These are phyloP conservation scores for Penicillium thymicola DNA, from an alignment of 2,329 filamentous ascomycete genomes.

Conservation along the genomic window DNA sequence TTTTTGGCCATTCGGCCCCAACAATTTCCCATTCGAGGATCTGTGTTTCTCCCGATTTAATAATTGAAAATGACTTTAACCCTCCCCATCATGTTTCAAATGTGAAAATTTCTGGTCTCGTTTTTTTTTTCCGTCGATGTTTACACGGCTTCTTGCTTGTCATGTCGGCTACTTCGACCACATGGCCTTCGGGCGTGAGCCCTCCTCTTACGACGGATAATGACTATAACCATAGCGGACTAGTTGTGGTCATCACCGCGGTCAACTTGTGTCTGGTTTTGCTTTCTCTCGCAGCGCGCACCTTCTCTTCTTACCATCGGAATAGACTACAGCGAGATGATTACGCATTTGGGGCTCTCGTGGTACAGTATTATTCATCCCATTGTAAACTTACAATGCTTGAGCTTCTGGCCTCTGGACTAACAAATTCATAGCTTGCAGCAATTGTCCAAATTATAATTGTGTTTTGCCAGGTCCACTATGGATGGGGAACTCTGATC, in stretches of 20 bases:
- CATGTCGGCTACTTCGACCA: slow-evolving; percentile 1
- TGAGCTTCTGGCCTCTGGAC: background rate
- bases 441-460: background rate
- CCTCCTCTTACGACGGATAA: slow-evolving; percentile 33
- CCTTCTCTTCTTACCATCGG: slow-evolving; percentile 38
- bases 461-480: background rate
- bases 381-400: background rate
- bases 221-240: slow-evolving; percentile 39
- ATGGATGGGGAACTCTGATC: background rate
- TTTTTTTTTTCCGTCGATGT: background rate
- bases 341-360: slow-evolving; percentile 33
- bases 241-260: slow-evolving; percentile 22
- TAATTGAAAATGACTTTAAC: background rate
- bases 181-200: no score
- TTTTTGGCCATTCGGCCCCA: background rate
- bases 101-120: background rate
- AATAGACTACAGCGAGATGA: slow-evolving; percentile 36
- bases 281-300: slow-evolving; percentile 40
- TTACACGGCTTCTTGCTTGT: background rate
- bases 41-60: background rate
- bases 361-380: slow-evolving; percentile 15
- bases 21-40: background rate
- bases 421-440: background rate
- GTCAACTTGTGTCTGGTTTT: slow-evolving; percentile 40
- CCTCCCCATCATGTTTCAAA: background rate